phyloP scores from a whole-genome alignment of 176 grass and related monocot genomes.

The Oryza glumipatula region DNA sequence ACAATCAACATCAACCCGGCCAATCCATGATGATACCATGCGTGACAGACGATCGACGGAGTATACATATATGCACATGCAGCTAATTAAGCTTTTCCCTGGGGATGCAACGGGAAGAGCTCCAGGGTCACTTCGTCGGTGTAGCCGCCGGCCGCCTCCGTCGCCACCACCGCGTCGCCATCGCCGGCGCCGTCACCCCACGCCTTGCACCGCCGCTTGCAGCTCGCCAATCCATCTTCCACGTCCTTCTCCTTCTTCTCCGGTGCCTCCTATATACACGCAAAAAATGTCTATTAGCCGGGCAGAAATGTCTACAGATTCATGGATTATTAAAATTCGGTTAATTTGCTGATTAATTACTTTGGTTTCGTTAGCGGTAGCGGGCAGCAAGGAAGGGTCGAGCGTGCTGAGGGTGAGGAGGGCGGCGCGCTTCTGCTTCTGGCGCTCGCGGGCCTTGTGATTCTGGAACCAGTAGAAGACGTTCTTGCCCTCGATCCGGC shows the following conservation, averaged over 20 bases:
- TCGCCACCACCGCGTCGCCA: background rate
- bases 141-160: conserved; percentile 32
- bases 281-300: background rate
- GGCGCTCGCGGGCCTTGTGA: conserved; percentile 90
- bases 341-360: conserved; percentile 4
- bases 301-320: background rate
- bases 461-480: conserved; percentile 99
- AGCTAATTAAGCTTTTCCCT: conserved; percentile 45
- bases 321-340: background rate
- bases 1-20: background rate
- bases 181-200: conserved; percentile 27
- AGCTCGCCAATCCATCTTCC: conserved; percentile 18
- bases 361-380: conserved; percentile 11
- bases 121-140: conserved; percentile 57
- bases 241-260: conserved; percentile 28
- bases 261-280: conserved; percentile 16
- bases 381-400: background rate
- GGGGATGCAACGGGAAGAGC: conserved; percentile 89
- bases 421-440: conserved; percentile 94
- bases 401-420: conserved; percentile 67
- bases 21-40: background rate
- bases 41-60: background rate
- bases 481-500: conserved; percentile 93
- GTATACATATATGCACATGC: conserved; percentile 7
- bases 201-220: conserved; percentile 57